Percentiles rank a stretch among this genome's conserved stretches.
Conservation (phyloP, 106 monocot genomes). For the Dioscorea zingiberensis region DNA sequence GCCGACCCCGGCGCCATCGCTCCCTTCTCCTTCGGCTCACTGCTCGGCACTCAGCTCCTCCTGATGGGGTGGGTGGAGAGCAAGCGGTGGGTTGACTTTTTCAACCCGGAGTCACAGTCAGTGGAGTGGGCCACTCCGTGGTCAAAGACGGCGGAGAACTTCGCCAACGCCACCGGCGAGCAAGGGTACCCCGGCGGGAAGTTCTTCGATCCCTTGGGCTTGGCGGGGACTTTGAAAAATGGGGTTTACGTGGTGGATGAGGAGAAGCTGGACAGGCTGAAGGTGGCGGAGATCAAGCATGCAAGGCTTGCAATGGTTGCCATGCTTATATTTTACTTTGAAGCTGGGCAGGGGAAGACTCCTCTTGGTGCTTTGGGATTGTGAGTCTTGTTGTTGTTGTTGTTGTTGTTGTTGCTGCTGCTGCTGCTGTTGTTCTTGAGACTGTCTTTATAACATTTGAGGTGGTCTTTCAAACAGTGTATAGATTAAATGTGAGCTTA, state of each 20-base stretch:
- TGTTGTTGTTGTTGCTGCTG: too few species aligned
- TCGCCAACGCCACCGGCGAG: slow-evolving; percentile 82
- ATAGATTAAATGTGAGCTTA: too few species aligned
- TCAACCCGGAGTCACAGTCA: slow-evolving; percentile 92
- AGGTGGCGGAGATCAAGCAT: slow-evolving; percentile 96
- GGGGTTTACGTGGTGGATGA: slow-evolving; percentile 70
- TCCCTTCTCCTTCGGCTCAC: slow-evolving; percentile 93
- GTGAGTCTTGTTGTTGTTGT: slow-evolving; percentile 8
- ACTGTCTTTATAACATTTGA: too few species aligned
- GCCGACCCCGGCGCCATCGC: slow-evolving; percentile 83
- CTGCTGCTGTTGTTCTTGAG: too few species aligned
- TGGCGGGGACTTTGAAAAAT: slow-evolving; percentile 60
- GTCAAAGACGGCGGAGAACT: slow-evolving; percentile 89
- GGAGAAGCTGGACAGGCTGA: slow-evolving; percentile 90
- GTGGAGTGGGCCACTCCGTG: slow-evolving; percentile 98
- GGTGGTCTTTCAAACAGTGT: too few species aligned
- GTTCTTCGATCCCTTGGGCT: slow-evolving; percentile 82
- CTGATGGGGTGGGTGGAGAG: slow-evolving; percentile 99
- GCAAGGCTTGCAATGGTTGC: slow-evolving; percentile 85
- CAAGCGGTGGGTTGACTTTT: slow-evolving; percentile 96
- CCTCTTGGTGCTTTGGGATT: slow-evolving; percentile 87
- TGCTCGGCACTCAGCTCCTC: slow-evolving; percentile 84
- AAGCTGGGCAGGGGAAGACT: slow-evolving; percentile 89
- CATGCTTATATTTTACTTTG: slow-evolving; percentile 93
- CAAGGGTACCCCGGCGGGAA: slow-evolving; percentile 97